Evolutionary conservation across 768 basidiomycete genomes (phyloP).

Genomic region (Sistotremastrum suecicum): DNA sequence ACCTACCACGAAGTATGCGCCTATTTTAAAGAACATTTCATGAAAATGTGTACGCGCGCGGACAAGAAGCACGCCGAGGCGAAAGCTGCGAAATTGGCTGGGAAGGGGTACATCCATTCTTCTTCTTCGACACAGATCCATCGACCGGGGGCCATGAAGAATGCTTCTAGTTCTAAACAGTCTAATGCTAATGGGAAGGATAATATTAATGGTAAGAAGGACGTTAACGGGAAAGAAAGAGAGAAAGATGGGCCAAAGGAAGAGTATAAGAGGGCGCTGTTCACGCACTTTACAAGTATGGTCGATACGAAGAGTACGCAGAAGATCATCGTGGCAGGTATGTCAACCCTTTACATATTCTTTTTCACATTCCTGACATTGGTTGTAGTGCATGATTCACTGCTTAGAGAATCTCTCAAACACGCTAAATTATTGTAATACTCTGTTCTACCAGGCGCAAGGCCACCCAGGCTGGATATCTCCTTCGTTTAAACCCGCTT

Average conservation of each 20-base stretch:
- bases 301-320: conserved; percentile 78
- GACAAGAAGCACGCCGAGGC: too few species aligned
- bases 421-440: too few species aligned
- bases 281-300: conserved; percentile 70
- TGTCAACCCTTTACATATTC: conserved; percentile 10
- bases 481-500: too few species aligned
- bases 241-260: conserved; percentile 30
- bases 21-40: conserved; percentile 80
- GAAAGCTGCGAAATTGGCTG: too few species aligned
- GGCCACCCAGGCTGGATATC: too few species aligned
- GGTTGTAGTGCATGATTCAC: neutral
- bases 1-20: conserved; percentile 70
- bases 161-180: too few species aligned
- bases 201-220: neutral
- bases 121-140: too few species aligned
- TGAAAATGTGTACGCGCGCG: conserved; percentile 55
- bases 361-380: neutral
- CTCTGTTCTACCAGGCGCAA: too few species aligned
- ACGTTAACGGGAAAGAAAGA: neutral
- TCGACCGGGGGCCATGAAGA: too few species aligned
- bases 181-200: neutral
- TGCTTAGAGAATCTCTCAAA: too few species aligned
- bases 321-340: conserved; percentile 70
- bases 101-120: too few species aligned
- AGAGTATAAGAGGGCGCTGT: conserved; percentile 66